Conservation (phyloP, 1,284 basidiomycete species). For the Ceratobasidium sp. region DNA sequence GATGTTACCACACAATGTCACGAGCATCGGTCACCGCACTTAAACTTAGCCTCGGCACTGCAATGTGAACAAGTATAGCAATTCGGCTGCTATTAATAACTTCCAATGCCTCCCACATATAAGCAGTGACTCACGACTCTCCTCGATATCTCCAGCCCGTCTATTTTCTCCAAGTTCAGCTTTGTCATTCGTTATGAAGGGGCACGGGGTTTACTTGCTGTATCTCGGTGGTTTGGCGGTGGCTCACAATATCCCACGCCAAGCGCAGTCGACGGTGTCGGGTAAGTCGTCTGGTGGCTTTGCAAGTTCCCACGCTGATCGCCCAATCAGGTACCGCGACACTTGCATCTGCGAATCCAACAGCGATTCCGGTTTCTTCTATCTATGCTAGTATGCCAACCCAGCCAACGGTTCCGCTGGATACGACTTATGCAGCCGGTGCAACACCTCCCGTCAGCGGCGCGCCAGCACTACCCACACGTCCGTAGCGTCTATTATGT, state of each 20-base stretch:
- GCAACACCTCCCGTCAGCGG: conserved; percentile 52
- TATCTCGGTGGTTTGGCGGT: not conserved
- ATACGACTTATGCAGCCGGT: conserved; percentile 55
- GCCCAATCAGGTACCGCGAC: conserved; percentile 48
- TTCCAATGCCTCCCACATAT: not conserved
- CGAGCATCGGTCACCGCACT: not conserved
- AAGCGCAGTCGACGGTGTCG: not conserved
- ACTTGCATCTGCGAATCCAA: conserved; percentile 63
- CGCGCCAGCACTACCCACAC: conserved; percentile 52
- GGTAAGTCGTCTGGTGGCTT: not conserved
- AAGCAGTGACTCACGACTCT: not conserved
- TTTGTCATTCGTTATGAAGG: conserved; percentile 20
- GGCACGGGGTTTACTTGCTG: not conserved
- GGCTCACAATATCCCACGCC: conserved; percentile 10
- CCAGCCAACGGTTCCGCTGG: conserved; percentile 54
- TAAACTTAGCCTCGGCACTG: conserved; percentile 8
- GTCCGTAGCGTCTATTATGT: conserved; percentile 43
- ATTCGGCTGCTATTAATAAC: conserved; percentile 8
- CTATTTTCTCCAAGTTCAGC: not conserved
- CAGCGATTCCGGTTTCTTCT: conserved; percentile 59
- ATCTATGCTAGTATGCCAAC: conserved; percentile 54
- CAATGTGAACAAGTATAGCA: not conserved
- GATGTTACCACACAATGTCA: not conserved
- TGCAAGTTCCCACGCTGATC: not conserved
- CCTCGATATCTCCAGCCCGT: not conserved